Evolutionary conservation across 1,284 basidiomycete species (phyloP), one percentile per base, ranked within the genome.

Genomic region (Ustilago curta): DNA sequence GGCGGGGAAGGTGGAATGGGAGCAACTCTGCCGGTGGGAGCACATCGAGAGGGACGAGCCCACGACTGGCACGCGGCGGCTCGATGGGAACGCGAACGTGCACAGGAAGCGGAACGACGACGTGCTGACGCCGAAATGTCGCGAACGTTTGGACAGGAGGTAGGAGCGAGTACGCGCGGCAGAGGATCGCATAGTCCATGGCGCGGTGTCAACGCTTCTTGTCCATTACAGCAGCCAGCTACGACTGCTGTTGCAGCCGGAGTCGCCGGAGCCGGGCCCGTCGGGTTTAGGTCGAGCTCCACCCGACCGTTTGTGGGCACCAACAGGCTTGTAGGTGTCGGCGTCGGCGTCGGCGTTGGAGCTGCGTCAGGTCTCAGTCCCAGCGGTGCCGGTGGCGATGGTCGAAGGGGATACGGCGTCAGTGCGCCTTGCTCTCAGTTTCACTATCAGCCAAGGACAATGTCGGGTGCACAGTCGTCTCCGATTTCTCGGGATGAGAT

Each of bases 91-190:
- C 56, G 73, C 23, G 60, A 64, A 25, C 59, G 73, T n/a, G 65
- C 58, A 2, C 57, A 58, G 23, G 71, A 74, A 48, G 64, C 66
- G 7, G 75, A 77, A 48, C 53, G 75, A 18, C 50, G 75, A 21
- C 40, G 70, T 21, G 75, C 67, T 7, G 75, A 77, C 37, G 75
- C 75, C 7, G 75, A 77, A 35, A 68, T 77, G 75, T 73, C 71
- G 39, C 66, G 75, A 42, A 77, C 70, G 43, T 77, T 77, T 52
- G 75, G 75, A 2, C 63, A 77, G 37, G 75, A 74, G 35, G 67
- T 77, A 5, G 72, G 72, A 16, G 72, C 60, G 11, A 70, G 67
- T 29, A 74, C 62, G 6, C 56, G 75, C 3, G 75, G 75, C 9
- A 58, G 72, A 44, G 75, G 70, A 8, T 63, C 63, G 18, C 62